Evolutionary conservation across 768 basidiomycete genomes (phyloP), one percentile per base, ranked within the genome.

Genomic region (Hygrophorus pudorinus): DNA sequence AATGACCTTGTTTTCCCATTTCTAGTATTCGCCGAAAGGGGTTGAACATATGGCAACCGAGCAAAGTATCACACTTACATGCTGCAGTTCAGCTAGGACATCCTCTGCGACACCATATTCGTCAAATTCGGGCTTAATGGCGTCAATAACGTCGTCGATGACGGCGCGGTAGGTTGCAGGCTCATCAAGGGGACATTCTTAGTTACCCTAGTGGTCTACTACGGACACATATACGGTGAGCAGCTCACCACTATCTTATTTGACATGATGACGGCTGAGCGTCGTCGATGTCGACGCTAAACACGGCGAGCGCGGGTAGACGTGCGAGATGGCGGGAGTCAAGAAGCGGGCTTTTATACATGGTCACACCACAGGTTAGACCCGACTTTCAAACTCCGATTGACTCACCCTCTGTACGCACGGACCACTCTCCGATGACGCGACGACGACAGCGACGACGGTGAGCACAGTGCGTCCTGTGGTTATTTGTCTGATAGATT

Each of bases 231-330:
- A 65, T 56, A n/a, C 65, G 69, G 75, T 75, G 79, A 77, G 74
- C 69, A 79, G 83, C 86, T 87, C 77, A 92, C 90, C 81, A 94
- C 91, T 73, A 91, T 89, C 75, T 93, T 93, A 83, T 94, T 94
- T 49, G 90, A 92, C 91, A 93, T 94, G n/a, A n/a, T n/a, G n/a
- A n/a, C n/a, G n/a, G n/a, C n/a, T n/a, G n/a, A n/a, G n/a, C n/a
- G n/a, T n/a, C n/a, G n/a, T n/a, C n/a, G n/a, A n/a, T 55, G 57
- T 59, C 57, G 63, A 57, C 53, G 56, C 53, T 59, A 61, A 57
- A 43, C 52, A 52, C 56, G 53, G 54, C 60, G 60, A 61, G 42
- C 44, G 59, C 60, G 56, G 56, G 51, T 56, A 60, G 58, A 57
- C 64, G 66, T 54, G 59, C 56, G 60, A 63, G 65, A 55, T 59